Evolutionary conservation across 2,329 filamentous ascomycete species (phyloP), one percentile per base, ranked within the genome.

Genomic region (Pyrenophora graminea): DNA sequence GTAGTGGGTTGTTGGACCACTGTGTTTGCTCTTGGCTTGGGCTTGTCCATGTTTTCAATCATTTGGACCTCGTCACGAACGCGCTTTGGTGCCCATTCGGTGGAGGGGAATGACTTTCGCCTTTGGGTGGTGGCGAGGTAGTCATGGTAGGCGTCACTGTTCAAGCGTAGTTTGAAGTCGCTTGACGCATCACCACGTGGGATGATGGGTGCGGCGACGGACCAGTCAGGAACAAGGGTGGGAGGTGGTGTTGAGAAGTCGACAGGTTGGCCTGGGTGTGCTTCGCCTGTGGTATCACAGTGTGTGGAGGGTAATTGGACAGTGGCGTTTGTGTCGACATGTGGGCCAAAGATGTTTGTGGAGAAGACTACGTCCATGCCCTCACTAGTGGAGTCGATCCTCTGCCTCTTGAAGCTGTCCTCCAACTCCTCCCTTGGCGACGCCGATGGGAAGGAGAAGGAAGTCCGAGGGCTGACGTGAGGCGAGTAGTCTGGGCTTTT

Each of bases 391-490:
- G 56, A 52, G 41, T 59, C 54, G 48, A 59, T 39, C 15, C 54
- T 45, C 13, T 57, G 48, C 13, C 48, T 39, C 32, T 59, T 57
- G 41, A 49, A 42, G n/a, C 51, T 30, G 25, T 55, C 54, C 6
- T 48, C 30, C 8, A 46, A 44, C 1, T 38, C 38, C 9, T 45
- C 21, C 5, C 34, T 36, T 2, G 45, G 40, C 1, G 51, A 47
- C 21, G 21, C 30, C 1, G 39, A 51, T 6, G 41, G 44, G 2
- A 39, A 51, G 3, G 50, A 56, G 23, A 59, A 47, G 18, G 53
- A 57, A 3, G 56, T 53, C 18, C 56, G 42, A 9, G 56, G 56
- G 31, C 56, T 59, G 30, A 59, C 43, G 21, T 49, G 45, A 3
- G 54, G 56, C 37, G 56, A 55, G 15, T 38, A 39, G n/a, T 55